A percentile compares a stretch with the other conserved stretches of the same genome.
Evolutionary conservation across 192 early-diverging fungal genomes (phyloP).

Genomic region (Backusella luteola): DNA sequence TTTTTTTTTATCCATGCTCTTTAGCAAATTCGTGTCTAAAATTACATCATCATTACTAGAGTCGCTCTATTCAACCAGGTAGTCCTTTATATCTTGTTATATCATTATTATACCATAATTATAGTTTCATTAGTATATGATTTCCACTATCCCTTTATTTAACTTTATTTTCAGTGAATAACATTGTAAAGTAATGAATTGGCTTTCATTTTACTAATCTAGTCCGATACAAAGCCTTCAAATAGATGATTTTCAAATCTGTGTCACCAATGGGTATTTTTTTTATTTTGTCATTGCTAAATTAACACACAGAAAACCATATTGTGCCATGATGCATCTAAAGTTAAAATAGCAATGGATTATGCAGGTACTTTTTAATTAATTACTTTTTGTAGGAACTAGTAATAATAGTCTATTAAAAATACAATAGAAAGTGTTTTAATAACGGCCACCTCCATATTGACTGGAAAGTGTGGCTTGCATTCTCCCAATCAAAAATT

Average conservation of each 20-base stretch:
- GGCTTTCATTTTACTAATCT: not conserved
- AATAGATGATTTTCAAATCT: not conserved
- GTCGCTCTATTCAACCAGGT: not conserved
- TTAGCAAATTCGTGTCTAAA: not conserved
- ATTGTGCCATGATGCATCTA: not conserved
- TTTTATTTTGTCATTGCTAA: not conserved
- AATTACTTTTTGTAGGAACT: not conserved
- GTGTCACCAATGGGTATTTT: not conserved
- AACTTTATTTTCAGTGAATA: not conserved
- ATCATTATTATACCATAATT: no score
- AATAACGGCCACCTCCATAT: not conserved
- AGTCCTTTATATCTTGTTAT: no score
- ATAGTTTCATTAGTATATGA: no score
- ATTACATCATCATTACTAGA: not conserved
- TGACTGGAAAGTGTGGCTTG: not conserved
- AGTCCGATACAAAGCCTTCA: not conserved
- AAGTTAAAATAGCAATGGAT: not conserved
- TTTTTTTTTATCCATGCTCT: not conserved
- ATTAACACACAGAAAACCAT: not conserved
- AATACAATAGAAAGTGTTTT: not conserved
- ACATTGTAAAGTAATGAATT: not conserved
- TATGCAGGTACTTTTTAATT: conserved; percentile 1
- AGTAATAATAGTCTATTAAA: not conserved
- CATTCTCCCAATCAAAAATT: conserved; percentile 1
- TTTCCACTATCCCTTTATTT: no score